Evolutionary conservation across 2,329 filamentous ascomycete species (phyloP).

Genomic region (Amesomyces nigricolor): DNA sequence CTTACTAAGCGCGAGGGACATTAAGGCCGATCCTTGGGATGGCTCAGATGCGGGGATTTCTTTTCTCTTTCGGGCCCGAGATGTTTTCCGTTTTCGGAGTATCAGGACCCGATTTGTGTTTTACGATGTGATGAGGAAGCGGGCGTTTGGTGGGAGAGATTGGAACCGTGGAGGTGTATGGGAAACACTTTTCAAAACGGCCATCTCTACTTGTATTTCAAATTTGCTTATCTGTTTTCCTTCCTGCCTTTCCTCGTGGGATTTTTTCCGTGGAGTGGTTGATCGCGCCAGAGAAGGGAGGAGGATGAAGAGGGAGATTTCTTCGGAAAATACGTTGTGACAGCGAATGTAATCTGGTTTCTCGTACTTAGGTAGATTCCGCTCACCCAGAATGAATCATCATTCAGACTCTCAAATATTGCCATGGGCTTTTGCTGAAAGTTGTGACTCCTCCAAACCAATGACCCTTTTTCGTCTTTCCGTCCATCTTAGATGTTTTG

Average conservation of each 20-base stretch:
- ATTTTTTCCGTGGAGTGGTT: background rate
- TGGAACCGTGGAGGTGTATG: conserved; percentile 1
- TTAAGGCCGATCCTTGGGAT: background rate
- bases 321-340: background rate
- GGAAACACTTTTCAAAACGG: conserved; percentile 2
- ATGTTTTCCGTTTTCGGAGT: conserved; percentile 1
- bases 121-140: conserved; percentile 25
- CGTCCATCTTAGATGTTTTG: no score
- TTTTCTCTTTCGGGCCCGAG: background rate
- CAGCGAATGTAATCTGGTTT: background rate
- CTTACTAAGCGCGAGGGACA: conserved; percentile 6
- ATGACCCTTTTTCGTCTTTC: no score
- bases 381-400: conserved; percentile 3
- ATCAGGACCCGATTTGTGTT: conserved; percentile 6
- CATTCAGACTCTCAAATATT: background rate
- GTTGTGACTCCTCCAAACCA: no score
- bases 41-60: background rate
- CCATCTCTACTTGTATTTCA: conserved; percentile 19
- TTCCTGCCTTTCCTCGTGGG: background rate
- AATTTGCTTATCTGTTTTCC: conserved; percentile 8
- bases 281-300: background rate
- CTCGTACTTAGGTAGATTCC: conserved; percentile 10
- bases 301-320: conserved; percentile 1
- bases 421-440: background rate
- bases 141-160: conserved; percentile 11